Base-by-base conservation (phyloP, 2,329 filamentous ascomycete genomes). In the Arthrobotrys musiformis region DNA sequence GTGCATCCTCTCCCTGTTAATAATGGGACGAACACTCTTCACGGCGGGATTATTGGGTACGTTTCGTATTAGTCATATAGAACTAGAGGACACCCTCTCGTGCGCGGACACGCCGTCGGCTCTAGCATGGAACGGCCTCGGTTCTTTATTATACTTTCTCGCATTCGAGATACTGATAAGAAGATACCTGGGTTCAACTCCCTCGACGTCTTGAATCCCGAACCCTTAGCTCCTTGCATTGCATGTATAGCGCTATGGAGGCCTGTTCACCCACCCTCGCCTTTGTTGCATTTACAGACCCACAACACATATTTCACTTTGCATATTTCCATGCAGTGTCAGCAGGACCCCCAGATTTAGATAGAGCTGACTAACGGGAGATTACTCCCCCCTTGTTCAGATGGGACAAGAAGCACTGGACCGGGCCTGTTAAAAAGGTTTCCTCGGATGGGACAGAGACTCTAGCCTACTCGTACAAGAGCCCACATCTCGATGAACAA, bases 401-500 rank as follows among this genome's bases (percentile, higher is more conserved):
- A 48, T 76, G 72, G 72, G 72, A 76, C 30, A 76, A 76, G 33
- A 76, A 76, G 46, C 22, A 26, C 28, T 76, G 72, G 72, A 56
- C 37, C 1, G 70, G 70, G 2, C 70, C 72, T 11, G 33, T n/a
- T 4, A 64, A 61, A 28, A 24, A 28, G 9, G 13, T 15, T 42
- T 22, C 37, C 30, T n/a, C 89, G 78, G 79, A 76, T 44, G 72
- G 64, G 17, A 52, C 42, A 28, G 64, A 76, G 19, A 19, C 48
- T 22, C 30, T 87, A n/a, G 40, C 66, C 13, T 76, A 70, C 44
- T 52, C 58, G 11, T 70, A 76, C 60, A 40, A 66, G 60, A 95
- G 92, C 84, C 86, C 87, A 80, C 91, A 98, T 82, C 93, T 92
- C 4, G 94, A 98, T 76, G 91, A 97, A 84, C 93, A 93, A 0